A percentile compares a stretch with the other conserved stretches of the same genome.
phyloP scores from a whole-genome alignment of 2,329 filamentous ascomycete genomes.

The Hirsutella minnesotensis region DNA sequence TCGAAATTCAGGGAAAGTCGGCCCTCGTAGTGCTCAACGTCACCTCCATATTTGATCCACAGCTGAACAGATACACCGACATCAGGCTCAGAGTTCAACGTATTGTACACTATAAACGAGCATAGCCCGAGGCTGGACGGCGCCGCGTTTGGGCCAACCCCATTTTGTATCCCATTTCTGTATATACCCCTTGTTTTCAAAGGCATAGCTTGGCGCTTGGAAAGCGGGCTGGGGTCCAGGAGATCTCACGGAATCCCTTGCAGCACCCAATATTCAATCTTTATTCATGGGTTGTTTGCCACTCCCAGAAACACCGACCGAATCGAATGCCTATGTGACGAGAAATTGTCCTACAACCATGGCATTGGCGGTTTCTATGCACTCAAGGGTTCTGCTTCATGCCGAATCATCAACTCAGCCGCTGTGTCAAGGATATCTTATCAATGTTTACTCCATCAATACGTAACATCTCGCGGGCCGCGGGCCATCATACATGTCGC shows the following conservation, averaged over 20 bases:
- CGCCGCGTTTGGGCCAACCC: too few relatives aligned
- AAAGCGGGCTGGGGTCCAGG: slow-evolving; percentile 10
- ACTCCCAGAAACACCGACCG: too few relatives aligned
- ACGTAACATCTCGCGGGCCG: neutral
- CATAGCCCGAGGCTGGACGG: slow-evolving; percentile 17
- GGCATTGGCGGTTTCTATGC: too few relatives aligned
- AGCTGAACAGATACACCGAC: slow-evolving; percentile 31
- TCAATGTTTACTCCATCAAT: too few relatives aligned
- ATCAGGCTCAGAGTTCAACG: slow-evolving; percentile 31
- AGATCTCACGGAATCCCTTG: slow-evolving; percentile 15
- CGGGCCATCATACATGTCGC: neutral
- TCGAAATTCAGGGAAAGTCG: slow-evolving; percentile 37
- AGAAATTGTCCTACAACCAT: neutral
- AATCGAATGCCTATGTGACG: too few relatives aligned
- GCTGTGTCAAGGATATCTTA: too few relatives aligned
- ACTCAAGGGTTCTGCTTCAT: too few relatives aligned
- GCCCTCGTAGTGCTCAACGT: slow-evolving; percentile 39
- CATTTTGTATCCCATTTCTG: neutral
- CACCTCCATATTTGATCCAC: slow-evolving; percentile 42
- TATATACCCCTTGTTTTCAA: neutral
- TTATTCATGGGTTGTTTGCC: too few relatives aligned
- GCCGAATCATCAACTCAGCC: too few relatives aligned
- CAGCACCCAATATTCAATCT: too few relatives aligned
- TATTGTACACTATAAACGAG: slow-evolving; percentile 26
- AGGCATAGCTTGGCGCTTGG: slow-evolving; percentile 13